These are phyloP conservation scores for Chaetomium sp. DNA, from an alignment of 2,329 filamentous ascomycete species.

Conservation along the genomic window DNA sequence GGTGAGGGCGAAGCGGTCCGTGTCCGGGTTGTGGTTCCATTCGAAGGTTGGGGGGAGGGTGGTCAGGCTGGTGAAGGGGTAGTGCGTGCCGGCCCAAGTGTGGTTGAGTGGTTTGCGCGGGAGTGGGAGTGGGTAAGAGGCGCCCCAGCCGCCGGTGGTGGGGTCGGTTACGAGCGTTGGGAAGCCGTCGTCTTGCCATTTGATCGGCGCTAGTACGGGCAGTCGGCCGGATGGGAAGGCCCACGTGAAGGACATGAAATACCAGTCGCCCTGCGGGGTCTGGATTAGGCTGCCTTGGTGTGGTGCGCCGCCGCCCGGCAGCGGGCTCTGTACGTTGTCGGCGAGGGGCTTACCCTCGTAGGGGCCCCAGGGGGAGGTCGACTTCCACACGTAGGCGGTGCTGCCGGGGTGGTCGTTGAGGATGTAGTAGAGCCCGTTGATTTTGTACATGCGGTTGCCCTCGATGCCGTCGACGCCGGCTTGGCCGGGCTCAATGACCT, in stretches of 20 bases:
- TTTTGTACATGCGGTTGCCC: conserved; percentile 21
- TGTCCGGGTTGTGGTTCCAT: conserved; percentile 22
- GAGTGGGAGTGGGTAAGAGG: conserved; percentile 5
- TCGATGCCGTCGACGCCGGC: conserved; percentile 12
- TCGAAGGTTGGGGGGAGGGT: conserved; percentile 5
- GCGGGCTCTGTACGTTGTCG: not conserved
- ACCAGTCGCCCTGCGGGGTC: conserved; percentile 11
- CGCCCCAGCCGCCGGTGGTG: not conserved
- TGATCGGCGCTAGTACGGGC: conserved; percentile 11
- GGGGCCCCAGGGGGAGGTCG: conserved; percentile 11
- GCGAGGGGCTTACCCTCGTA: conserved; percentile 15
- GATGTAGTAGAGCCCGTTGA: conserved; percentile 16
- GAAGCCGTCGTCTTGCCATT: conserved; percentile 10
- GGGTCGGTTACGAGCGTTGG: conserved; percentile 1
- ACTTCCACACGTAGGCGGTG: conserved; percentile 21
- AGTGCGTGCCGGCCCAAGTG: not conserved
- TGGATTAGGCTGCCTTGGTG: conserved; percentile 19
- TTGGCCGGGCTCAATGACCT: conserved; percentile 5
- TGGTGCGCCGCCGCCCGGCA: conserved; percentile 4
- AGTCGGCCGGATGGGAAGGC: conserved; percentile 14
- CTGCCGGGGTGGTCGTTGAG: conserved; percentile 14
- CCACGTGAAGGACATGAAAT: conserved; percentile 21
- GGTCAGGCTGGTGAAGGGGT: conserved; percentile 1
- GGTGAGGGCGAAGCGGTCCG: not conserved
- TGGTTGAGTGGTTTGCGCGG: conserved; percentile 1